Evolutionary conservation across 805 yeast species (phyloP), one percentile per base, ranked within the genome.

Genomic region (Spathaspora hagerdaliae): DNA sequence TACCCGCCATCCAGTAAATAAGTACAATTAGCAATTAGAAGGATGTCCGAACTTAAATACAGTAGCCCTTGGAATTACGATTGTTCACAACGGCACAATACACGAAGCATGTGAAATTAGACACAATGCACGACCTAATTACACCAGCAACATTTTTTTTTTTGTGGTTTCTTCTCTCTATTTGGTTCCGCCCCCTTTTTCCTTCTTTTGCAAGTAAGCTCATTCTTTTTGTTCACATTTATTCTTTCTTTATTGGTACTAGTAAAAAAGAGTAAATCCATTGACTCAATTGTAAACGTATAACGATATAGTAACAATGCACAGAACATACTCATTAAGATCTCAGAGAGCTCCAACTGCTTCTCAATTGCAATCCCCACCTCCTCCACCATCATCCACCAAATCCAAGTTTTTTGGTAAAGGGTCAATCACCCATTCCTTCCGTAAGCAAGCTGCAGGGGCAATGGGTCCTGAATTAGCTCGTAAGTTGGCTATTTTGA

Each of bases 391-490:
- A 34, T 80, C 92, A 9, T 71, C 88, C 42, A 85, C 91, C 59
- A 81, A 83, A 60, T 69, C 75, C 47, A 80, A 75, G 61, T 87
- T 85, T 66, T 87, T 87, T 61, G 95, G 95, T 60, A 77, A 80
- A 57, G 77, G 84, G 24, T 82, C 87, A 31, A 73, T 87, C 55
- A 79, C 88, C 42, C 78, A 82, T 52, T 65, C 81, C 14, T 77
- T 87, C 64, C 83, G 96, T 70, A 88, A 85, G 69, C 75, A 81
- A 57, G 79, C 96, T 48, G 96, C 97, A 47, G 97, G 96, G 53
- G 81, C 86, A 38, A 81, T 89, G 61, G 97, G 97, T 47, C 98
- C 98, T 38, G 97, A 92, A 71, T 78, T 94, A 62, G 81, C 97
- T 37, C 83, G 95, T 72, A 92, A 92, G 67, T 80, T 92, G 62